phyloP scores from a whole-genome alignment of 2,329 filamentous ascomycete species.

The Epichloe typhina region DNA sequence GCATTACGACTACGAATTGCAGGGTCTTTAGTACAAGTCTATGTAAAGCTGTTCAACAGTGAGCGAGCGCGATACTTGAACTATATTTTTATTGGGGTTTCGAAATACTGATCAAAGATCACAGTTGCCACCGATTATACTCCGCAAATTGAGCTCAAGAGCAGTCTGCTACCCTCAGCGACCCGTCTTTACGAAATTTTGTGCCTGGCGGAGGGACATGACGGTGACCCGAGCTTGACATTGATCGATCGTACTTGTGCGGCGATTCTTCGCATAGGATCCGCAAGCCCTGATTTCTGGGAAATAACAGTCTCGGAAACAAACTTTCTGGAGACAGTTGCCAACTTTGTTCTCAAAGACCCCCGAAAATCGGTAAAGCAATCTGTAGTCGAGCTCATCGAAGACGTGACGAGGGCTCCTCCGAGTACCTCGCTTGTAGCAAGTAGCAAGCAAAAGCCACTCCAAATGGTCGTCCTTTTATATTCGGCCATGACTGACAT shows the following conservation, averaged over 20 bases:
- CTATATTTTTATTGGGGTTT: neutral
- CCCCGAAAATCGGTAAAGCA: conserved; percentile 14
- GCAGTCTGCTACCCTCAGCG: conserved; percentile 1
- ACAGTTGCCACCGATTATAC: neutral
- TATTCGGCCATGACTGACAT: conserved; percentile 21
- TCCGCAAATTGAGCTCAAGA: conserved; percentile 1
- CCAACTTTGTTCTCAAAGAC: conserved; percentile 16
- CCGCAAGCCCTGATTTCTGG: conserved; percentile 17
- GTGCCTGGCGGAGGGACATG: conserved; percentile 10
- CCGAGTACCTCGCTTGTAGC: conserved; percentile 3
- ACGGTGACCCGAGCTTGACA: conserved; percentile 13
- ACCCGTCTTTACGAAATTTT: conserved; percentile 14
- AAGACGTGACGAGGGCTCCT: conserved; percentile 12
- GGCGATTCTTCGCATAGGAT: conserved; percentile 17
- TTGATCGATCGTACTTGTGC: conserved; percentile 16
- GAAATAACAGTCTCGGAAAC: conserved; percentile 11
- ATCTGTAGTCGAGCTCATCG: conserved; percentile 21
- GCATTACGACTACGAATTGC: conserved; percentile 15
- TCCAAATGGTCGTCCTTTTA: conserved; percentile 13
- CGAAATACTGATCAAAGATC: neutral
- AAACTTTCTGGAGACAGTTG: conserved; percentile 12
- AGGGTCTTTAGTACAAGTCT: conserved; percentile 16
- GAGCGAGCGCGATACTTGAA: neutral
- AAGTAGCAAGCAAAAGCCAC: neutral
- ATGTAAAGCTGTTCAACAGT: conserved; percentile 17